A percentile compares a stretch with the other conserved stretches of the same genome.
These are phyloP conservation scores for Xylariomycetidae sp. DNA, from an alignment of 2,329 filamentous ascomycete genomes.

Conservation along the genomic window DNA sequence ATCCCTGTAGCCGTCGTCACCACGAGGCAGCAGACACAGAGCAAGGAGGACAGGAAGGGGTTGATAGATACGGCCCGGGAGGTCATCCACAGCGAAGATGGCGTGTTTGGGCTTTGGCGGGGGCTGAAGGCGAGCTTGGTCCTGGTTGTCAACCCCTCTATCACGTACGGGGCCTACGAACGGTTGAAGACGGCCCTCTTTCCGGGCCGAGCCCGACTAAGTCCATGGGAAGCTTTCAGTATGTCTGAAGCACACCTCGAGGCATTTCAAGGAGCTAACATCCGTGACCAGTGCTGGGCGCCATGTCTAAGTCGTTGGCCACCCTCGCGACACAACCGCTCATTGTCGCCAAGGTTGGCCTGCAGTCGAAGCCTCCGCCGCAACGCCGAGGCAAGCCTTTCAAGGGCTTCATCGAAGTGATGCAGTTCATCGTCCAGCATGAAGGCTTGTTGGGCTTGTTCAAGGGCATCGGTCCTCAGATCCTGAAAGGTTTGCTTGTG, in stretches of 20 bases:
- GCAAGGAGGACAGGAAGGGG: slow-evolving; percentile 76
- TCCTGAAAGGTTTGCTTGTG: slow-evolving; percentile 86
- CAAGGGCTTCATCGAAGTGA: slow-evolving; percentile 88
- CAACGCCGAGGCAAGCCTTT: slow-evolving; percentile 83
- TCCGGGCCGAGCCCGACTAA: slow-evolving; percentile 67
- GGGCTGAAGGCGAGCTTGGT: slow-evolving; percentile 94
- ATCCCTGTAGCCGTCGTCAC: slow-evolving; percentile 95
- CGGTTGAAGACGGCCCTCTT: slow-evolving; percentile 73
- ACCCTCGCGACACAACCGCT: slow-evolving; percentile 90
- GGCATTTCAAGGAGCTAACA: slow-evolving; percentile 9
- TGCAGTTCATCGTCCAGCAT: slow-evolving; percentile 86
- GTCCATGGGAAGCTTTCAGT: slow-evolving; percentile 87
- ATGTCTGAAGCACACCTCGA: slow-evolving; percentile 34
- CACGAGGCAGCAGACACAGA: slow-evolving; percentile 90
- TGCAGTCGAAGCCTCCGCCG: slow-evolving; percentile 88
- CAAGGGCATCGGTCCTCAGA: slow-evolving; percentile 93
- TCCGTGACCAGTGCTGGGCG: slow-evolving; percentile 65
- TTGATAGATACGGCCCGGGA: slow-evolving; percentile 82
- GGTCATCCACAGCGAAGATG: slow-evolving; percentile 85
- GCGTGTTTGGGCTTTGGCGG: slow-evolving; percentile 83
- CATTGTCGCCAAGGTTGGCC: slow-evolving; percentile 94
- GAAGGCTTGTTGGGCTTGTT: slow-evolving; percentile 82
- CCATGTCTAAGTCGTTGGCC: slow-evolving; percentile 85
- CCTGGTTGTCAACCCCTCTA: slow-evolving; percentile 90
- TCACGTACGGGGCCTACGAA: slow-evolving; percentile 91